Conservation (phyloP, 2,329 filamentous ascomycete genomes). For the Berkeleyomyces rouxiae region DNA sequence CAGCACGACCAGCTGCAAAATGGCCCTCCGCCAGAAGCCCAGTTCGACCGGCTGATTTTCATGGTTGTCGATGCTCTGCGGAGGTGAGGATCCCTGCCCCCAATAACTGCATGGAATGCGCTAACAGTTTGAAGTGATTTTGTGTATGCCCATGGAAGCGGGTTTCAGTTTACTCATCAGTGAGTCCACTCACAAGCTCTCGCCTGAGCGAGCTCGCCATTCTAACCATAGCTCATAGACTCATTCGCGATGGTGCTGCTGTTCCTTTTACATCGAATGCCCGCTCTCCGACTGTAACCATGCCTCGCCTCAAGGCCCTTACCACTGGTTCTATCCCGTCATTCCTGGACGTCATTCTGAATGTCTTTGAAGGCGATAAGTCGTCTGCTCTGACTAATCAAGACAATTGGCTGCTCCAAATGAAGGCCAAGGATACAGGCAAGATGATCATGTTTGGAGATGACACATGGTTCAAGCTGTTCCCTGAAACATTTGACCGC, state of each 20-base stretch:
- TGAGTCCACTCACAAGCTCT: conserved; percentile 26
- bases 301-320: conserved; percentile 93
- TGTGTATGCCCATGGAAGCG: conserved; percentile 66
- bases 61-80: conserved; percentile 95
- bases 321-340: conserved; percentile 97
- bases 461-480: conserved; percentile 95
- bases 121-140: conserved; percentile 52
- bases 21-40: conserved; percentile 42
- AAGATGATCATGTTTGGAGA: conserved; percentile 92
- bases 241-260: conserved; percentile 69
- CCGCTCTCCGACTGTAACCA: conserved; percentile 91
- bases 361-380: conserved; percentile 87
- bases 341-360: conserved; percentile 90
- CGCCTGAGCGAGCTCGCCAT: not conserved
- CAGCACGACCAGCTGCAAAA: conserved; percentile 39
- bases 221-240: conserved; percentile 29
- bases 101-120: not conserved
- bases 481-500: conserved; percentile 73
- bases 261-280: conserved; percentile 92
- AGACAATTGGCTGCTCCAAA: conserved; percentile 91
- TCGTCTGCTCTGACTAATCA: conserved; percentile 74
- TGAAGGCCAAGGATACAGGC: conserved; percentile 54
- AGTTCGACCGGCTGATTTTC: conserved; percentile 82
- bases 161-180: conserved; percentile 80
- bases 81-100: conserved; percentile 37